Percentiles rank a stretch among this genome's conserved stretches.
Evolutionary conservation across 208 protist genomes (phyloP).

Genomic region (Crithidia acanthocephali): DNA sequence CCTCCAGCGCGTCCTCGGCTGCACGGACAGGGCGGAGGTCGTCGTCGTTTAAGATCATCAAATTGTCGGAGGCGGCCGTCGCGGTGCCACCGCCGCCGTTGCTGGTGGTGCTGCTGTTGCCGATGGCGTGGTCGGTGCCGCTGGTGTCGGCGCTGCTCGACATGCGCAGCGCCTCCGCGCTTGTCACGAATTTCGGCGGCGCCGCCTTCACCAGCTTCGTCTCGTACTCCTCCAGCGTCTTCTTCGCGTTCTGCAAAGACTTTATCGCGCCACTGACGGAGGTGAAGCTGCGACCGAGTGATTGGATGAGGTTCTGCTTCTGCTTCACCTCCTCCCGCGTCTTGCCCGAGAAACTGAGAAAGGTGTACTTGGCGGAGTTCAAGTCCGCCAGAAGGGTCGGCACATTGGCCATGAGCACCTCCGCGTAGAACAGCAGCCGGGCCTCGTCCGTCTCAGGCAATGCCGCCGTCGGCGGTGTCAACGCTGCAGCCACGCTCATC

Average conservation of each 20-base stretch:
- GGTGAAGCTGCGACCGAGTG: conserved; percentile 52
- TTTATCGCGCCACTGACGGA: conserved; percentile 28
- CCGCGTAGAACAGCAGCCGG: conserved; percentile 61
- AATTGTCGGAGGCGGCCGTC: conserved; percentile 4
- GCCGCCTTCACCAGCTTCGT: conserved; percentile 46
- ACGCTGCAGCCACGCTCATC: background rate
- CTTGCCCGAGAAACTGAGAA: conserved; percentile 75
- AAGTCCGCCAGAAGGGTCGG: conserved; percentile 62
- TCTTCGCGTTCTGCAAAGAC: conserved; percentile 32
- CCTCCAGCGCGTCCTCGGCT: conserved; percentile 39
- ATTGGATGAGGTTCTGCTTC: conserved; percentile 62
- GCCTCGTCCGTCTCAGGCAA: conserved; percentile 45
- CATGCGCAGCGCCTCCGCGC: conserved; percentile 29
- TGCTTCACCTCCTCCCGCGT: conserved; percentile 71
- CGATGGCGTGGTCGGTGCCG: background rate
- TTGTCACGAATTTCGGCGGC: conserved; percentile 49
- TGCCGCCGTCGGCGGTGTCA: background rate
- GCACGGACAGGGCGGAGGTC: conserved; percentile 48
- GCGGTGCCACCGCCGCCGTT: too few species aligned
- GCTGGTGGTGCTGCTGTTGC: background rate
- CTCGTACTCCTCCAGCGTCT: conserved; percentile 50
- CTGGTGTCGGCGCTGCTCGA: conserved; percentile 5
- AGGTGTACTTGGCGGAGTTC: conserved; percentile 69
- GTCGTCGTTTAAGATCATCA: conserved; percentile 40
- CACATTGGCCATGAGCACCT: conserved; percentile 74